Conservation (phyloP, 169 alveolate genomes). For the Babesia microti region DNA sequence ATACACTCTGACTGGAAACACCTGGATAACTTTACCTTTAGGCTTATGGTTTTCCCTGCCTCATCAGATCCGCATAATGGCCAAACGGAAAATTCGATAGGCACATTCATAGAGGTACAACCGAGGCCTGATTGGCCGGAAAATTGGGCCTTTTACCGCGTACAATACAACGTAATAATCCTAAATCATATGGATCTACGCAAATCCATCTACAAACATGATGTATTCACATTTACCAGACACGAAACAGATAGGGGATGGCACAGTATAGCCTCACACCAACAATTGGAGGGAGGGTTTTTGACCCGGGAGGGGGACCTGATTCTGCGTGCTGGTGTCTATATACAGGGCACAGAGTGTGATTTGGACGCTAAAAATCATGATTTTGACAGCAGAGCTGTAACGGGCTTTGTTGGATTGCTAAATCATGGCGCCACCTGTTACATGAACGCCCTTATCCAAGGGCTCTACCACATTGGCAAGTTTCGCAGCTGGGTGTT, state of each 20-base stretch:
- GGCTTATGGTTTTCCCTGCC: constrained; percentile 44
- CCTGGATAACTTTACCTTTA: constrained; percentile 32
- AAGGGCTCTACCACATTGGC: constrained; percentile 90
- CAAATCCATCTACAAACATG: constrained; percentile 53
- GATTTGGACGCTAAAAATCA: constrained; percentile 50
- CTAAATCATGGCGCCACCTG: constrained; percentile 96
- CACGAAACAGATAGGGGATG: constrained; percentile 71
- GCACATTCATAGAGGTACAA: constrained; percentile 62
- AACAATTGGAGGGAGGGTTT: constrained; percentile 55
- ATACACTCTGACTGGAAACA: constrained; percentile 48
- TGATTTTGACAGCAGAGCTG: constrained; percentile 55
- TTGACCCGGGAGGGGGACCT: constrained; percentile 51
- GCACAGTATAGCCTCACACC: constrained; percentile 56
- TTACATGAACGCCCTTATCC: constrained; percentile 96
- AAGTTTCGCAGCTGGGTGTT: constrained; percentile 87
- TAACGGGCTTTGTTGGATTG: constrained; percentile 88
- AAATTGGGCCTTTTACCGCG: constrained; percentile 70
- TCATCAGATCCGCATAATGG: constrained; percentile 37
- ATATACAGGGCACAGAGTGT: constrained; percentile 58
- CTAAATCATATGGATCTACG: constrained; percentile 57
- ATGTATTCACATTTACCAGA: constrained; percentile 55
- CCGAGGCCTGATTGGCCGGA: constrained; percentile 69
- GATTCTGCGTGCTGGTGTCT: constrained; percentile 63
- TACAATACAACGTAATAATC: constrained; percentile 61
- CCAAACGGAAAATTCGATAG: constrained; percentile 7